phyloP scores from a whole-genome alignment of 2,329 filamentous ascomycete species.

The Scedosporium aurantiacum region DNA sequence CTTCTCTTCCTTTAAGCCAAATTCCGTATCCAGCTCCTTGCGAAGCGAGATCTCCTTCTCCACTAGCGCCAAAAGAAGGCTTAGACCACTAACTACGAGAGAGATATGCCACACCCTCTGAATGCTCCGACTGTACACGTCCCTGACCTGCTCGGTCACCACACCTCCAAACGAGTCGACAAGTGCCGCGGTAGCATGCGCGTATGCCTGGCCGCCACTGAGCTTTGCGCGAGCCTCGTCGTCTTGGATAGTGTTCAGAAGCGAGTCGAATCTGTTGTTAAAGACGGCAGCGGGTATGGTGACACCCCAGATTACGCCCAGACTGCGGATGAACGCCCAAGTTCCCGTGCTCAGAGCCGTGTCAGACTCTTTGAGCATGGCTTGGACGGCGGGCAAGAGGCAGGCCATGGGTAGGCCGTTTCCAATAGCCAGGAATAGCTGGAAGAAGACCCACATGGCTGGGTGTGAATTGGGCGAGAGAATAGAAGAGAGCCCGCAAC shows the following conservation, averaged over 20 bases:
- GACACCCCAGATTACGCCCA: slow-evolving; percentile 34
- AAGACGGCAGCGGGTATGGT: slow-evolving; percentile 32
- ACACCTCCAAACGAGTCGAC: slow-evolving; percentile 12
- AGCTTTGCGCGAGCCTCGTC: slow-evolving; percentile 11
- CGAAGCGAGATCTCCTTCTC: slow-evolving; percentile 17
- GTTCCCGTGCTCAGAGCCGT: slow-evolving; percentile 23
- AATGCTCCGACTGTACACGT: slow-evolving; percentile 15
- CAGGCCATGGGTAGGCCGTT: slow-evolving; percentile 30
- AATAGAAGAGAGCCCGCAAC: slow-evolving; percentile 28
- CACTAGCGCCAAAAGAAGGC: slow-evolving; percentile 15
- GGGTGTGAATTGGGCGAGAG: slow-evolving; percentile 21
- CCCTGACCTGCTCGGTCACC: slow-evolving; percentile 13
- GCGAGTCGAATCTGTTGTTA: slow-evolving; percentile 14
- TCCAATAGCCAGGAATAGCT: slow-evolving; percentile 27
- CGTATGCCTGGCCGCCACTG: slow-evolving; percentile 17
- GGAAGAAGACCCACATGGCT: slow-evolving; percentile 26
- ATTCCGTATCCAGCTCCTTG: slow-evolving; percentile 17
- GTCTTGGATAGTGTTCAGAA: slow-evolving; percentile 13
- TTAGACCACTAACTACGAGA: slow-evolving; percentile 12
- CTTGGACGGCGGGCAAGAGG: slow-evolving; percentile 32
- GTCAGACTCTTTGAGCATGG: slow-evolving; percentile 21
- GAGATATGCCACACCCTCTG: slow-evolving; percentile 15
- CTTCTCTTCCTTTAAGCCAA: slow-evolving; percentile 14
- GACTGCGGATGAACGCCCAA: slow-evolving; percentile 30
- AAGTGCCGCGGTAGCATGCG: slow-evolving; percentile 15